phyloP scores from a whole-genome alignment of 1,284 basidiomycete species.

The Cryptococcus sp. region DNA sequence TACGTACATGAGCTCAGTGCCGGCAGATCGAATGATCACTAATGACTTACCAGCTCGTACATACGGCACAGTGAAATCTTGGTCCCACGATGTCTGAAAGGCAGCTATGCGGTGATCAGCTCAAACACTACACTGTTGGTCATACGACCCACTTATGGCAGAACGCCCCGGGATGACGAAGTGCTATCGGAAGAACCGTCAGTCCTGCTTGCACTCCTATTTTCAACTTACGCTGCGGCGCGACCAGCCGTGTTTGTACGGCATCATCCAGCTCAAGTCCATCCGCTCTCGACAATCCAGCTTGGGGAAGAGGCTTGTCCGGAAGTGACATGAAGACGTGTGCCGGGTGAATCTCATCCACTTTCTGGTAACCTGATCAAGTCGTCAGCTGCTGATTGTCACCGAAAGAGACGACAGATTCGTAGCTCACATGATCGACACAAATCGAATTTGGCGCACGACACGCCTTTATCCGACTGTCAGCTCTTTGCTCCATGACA shows the following conservation, averaged over 20 bases:
- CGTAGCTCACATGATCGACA: slow-evolving; percentile 72
- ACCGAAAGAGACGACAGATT: neutral
- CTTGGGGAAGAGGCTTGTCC: slow-evolving; percentile 53
- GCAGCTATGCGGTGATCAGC: slow-evolving; percentile 61
- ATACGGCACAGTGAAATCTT: slow-evolving; percentile 87
- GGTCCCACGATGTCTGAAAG: slow-evolving; percentile 84
- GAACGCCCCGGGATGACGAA: slow-evolving; percentile 52
- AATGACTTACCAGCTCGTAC: slow-evolving; percentile 54
- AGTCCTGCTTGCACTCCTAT: neutral
- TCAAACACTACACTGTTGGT: neutral
- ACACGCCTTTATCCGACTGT: slow-evolving; percentile 54
- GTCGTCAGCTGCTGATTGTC: slow-evolving; percentile 1
- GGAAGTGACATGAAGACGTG: slow-evolving; percentile 79
- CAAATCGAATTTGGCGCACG: slow-evolving; percentile 74
- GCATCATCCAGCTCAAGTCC: neutral
- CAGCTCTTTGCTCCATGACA: slow-evolving; percentile 2
- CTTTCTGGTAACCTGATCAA: slow-evolving; percentile 50
- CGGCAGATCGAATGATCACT: neutral
- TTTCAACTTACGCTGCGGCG: slow-evolving; percentile 5
- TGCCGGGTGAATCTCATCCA: slow-evolving; percentile 83
- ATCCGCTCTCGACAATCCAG: slow-evolving; percentile 16
- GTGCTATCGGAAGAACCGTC: slow-evolving; percentile 12
- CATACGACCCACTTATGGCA: slow-evolving; percentile 63
- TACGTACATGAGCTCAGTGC: slow-evolving; percentile 2
- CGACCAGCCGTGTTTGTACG: neutral